Base-by-base conservation (phyloP, 306 rosid genomes). In the Herpetospermum pedunculosum region DNA sequence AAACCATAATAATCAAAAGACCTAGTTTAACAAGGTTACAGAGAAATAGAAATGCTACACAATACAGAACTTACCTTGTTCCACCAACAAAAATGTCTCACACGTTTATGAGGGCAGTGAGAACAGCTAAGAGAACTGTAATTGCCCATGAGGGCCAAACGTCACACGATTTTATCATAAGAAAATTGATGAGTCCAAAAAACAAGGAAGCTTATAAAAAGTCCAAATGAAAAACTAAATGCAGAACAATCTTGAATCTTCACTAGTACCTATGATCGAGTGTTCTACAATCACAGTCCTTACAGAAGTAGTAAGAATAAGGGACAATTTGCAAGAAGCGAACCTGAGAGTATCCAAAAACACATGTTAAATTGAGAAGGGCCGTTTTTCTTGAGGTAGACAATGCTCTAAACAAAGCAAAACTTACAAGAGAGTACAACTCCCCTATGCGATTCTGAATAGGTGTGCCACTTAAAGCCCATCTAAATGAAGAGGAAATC, bases 391-490 rank as follows among this genome's bases (percentile, higher is more conserved):
- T 74, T 18, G 15, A 23, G 59, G 60, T 52, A 29, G 74, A 70
- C 69, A 69, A 21, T 0, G 30, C 43, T 43, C 21, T 5, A 53
- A 46, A 8, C 23, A 41, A 73, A 37, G 26, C 72, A 48, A 35
- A 75, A 78, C 75, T 79, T 75, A 91, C 98, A 85, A 93, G 75
- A 77, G 98, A 93, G 76, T 89, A 91, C 57, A 93, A 88, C 79
- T 93, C 97, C 74, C 90, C 92, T 54, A 89, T 87, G 77, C 90
- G 94, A 65, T 91, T 93, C 84, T 89, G 92, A 70, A 93, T 78
- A 46, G 98, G 98, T n/a, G 98, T 90, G 73, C 98, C 97, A 79
- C 96, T 91, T 80, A 93, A 81, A 53, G 98, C 97, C 98, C 98
- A 93, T 85, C 78, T 91, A 86, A 84, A 88, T 70, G 81, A 77